A percentile compares a stretch with the other conserved stretches of the same genome.
Conservation (phyloP, 345 rosid species). For the Trapa bicornis region DNA sequence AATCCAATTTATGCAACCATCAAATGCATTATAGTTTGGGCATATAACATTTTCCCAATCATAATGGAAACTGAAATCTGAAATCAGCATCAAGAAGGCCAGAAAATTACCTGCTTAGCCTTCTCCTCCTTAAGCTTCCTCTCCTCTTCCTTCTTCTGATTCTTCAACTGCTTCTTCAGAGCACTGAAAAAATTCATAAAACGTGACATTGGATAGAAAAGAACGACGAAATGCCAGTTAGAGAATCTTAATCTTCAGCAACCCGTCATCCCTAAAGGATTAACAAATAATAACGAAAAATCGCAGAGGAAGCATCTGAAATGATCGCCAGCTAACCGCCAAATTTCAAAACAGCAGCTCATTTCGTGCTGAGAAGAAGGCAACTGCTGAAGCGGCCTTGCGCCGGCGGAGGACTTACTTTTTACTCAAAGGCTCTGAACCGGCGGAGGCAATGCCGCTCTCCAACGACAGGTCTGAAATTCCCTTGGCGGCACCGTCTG, state of each 20-base stretch:
- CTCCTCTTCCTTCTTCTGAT: conserved; percentile 74
- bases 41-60: not conserved
- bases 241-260: not conserved
- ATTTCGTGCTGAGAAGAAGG: not conserved
- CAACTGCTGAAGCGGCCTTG: not conserved
- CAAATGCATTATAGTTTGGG: not conserved
- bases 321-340: not conserved
- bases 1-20: not conserved
- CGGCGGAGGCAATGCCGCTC: not conserved
- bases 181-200: conserved; percentile 35
- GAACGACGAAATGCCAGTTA: not conserved
- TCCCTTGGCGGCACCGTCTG: conserved; percentile 27
- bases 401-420: conserved; percentile 29
- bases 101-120: conserved; percentile 19
- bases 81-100: conserved; percentile 1
- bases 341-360: not conserved
- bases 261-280: not conserved
- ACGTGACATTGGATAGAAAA: not conserved
- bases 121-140: conserved; percentile 57
- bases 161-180: conserved; percentile 63
- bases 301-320: not conserved
- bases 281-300: not conserved
- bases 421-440: conserved; percentile 52
- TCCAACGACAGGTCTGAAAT: conserved; percentile 27
- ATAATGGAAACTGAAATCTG: not conserved